Evolutionary conservation across 2,329 filamentous ascomycete species (phyloP), one percentile per base, ranked within the genome.

Genomic region (Daldinia sp.): DNA sequence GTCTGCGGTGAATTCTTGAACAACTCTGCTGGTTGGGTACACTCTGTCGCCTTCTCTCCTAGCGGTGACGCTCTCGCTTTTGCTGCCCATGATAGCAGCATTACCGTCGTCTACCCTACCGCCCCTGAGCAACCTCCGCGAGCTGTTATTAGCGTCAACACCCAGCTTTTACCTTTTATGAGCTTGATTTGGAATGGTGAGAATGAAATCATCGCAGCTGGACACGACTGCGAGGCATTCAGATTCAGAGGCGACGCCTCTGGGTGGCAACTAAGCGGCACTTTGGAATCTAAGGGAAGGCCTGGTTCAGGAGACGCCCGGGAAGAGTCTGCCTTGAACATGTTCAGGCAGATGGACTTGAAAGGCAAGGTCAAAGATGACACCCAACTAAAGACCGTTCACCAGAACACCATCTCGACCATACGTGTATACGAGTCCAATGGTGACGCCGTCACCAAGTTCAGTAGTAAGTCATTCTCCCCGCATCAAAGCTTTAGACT

Each of bases 331-430:
- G 96, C 96, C 26, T 84, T 98, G 79, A 97, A 98, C 82, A 97
- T 98, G 93, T 99, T 99, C 84, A 89, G 90, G 76, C 94, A 98
- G 84, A 98, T 99, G 96, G 96, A 99, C 81, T 86, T 99, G 72
- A 97, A 96, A 86, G 96, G 96, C 70, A 97, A 97, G 82, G 84
- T 86, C 63, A 93, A 93, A 78, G 94, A 97, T 76, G 94, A 98
- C 79, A 98, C 94, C 3, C 93, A 97, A 83, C 86, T 99, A 74
- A 96, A 93, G 83, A 98, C 96, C 10, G 89, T 96, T 53, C 96
- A 99, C 82, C 96, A 99, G 80, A 99, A 99, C 82, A 97, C 94
- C 28, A 93, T 99, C 78, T 93, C 89, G 77, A 97, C 90, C 1
- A 84, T 99, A 57, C 89, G 96, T 48, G 86, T 89, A 20, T 98